phyloP scores from a whole-genome alignment of 345 rosid genomes.

The Citrus medica region DNA sequence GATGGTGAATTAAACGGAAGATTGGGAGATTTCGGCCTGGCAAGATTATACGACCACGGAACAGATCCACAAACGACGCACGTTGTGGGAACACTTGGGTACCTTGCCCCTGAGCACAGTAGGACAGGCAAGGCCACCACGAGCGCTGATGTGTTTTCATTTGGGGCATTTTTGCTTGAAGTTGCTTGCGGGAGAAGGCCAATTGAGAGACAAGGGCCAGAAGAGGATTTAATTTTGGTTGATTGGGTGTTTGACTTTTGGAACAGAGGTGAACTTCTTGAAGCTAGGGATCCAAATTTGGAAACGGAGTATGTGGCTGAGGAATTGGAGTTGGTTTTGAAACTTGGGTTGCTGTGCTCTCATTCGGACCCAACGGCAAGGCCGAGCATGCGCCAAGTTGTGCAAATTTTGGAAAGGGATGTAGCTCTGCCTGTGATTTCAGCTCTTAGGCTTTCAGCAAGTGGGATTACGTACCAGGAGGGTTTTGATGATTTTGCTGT shows the following conservation, averaged over 20 bases:
- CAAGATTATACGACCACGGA: slow-evolving; percentile 58
- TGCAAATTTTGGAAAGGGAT: slow-evolving; percentile 45
- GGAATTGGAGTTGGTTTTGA: slow-evolving; percentile 51
- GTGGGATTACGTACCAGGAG: slow-evolving; percentile 29
- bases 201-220: slow-evolving; percentile 18
- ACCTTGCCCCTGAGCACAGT: slow-evolving; percentile 60
- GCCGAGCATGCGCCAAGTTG: slow-evolving; percentile 59
- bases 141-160: slow-evolving; percentile 49
- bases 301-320: slow-evolving; percentile 30
- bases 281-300: slow-evolving; percentile 38
- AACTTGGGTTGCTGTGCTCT: slow-evolving; percentile 61
- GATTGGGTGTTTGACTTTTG: slow-evolving; percentile 45
- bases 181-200: slow-evolving; percentile 61
- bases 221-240: slow-evolving; percentile 31
- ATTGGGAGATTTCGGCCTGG: slow-evolving; percentile 65
- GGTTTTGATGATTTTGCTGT: slow-evolving; percentile 42
- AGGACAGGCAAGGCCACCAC: slow-evolving; percentile 53
- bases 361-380: slow-evolving; percentile 40
- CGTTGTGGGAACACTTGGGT: slow-evolving; percentile 56
- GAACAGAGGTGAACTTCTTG: slow-evolving; percentile 34
- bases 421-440: slow-evolving; percentile 39
- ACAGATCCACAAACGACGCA: slow-evolving; percentile 55
- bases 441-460: slow-evolving; percentile 26
- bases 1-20: slow-evolving; percentile 54
- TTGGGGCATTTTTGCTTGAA: slow-evolving; percentile 61